Base-by-base conservation (phyloP, 116 monocot genomes). In the Papilionanthe hybrid region DNA sequence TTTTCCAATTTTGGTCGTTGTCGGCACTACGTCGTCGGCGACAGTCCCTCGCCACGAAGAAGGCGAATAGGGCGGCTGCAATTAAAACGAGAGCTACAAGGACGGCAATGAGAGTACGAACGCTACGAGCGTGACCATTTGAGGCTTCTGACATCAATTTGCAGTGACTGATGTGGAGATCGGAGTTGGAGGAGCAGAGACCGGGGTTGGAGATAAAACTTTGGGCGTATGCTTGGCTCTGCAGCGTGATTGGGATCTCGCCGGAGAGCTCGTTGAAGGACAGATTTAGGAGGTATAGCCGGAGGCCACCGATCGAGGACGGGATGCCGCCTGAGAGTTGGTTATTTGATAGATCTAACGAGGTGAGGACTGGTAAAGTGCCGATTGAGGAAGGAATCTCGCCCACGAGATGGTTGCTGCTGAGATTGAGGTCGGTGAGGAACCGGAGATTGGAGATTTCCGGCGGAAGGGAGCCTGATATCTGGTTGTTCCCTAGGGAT, bases 331-430 rank as follows among this genome's bases (percentile, higher is more conserved):
- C 92, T 37, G 88, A 86, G 69, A 96, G 79, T 25, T 78, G 80
- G 83, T 96, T 96, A 53, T 78, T 77, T 9, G 94, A 96, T 8
- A 96, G 92, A 49, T 96, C 94, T 5, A 96, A 82, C 3, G 77
- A 65, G 8, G 79, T 91, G 69, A 94, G 92, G 6, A 78, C 86
- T 12, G 85, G 90, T 47, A 96, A 67, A 0, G 81, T 81, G 10
- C 91, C 90, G 23, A 96, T 83, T 6, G 77, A 32, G 0, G 79
- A 75, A 22, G 96, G 96, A 67, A 96, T 96, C 27, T 75, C 81
- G 44, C 96, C 96, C 53, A 73, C 42, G 4, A 96, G 80, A 20
- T 84, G 76, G 73, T 95, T 89, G 15, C 19, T 65, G 81, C 91
- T 89, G 37, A 97, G 85, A 75, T 92, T 85, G 37, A 97, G 82